phyloP scores from a whole-genome alignment of 176 grass and related monocot species.

The Bonia amplexicaulis region DNA sequence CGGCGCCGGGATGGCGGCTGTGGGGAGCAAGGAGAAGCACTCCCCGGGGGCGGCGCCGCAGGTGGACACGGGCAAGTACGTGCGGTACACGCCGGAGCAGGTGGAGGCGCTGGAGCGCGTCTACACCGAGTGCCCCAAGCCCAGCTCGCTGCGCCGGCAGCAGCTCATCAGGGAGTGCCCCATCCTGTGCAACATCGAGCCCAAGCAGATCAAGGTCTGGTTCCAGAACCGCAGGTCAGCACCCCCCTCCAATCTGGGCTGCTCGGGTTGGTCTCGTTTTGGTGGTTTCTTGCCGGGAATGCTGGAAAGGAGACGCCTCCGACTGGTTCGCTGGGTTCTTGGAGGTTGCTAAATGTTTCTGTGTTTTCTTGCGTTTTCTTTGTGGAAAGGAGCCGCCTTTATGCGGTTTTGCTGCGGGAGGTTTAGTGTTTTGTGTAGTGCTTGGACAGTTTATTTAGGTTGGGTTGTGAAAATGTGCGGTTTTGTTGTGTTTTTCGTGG shows the following conservation, averaged over 20 bases:
- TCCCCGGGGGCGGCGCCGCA: constrained; percentile 40
- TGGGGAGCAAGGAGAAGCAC: constrained; percentile 32
- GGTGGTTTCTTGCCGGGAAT: neutral
- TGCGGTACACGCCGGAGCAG: constrained; percentile 96
- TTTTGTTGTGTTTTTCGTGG: neutral
- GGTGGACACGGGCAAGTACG: constrained; percentile 92
- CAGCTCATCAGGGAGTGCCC: constrained; percentile 91
- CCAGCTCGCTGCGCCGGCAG: constrained; percentile 77
- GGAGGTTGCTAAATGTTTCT: neutral
- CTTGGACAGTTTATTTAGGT: neutral
- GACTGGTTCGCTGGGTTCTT: neutral
- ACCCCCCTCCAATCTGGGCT: neutral
- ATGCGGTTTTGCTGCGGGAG: neutral
- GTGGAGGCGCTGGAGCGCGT: constrained; percentile 97
- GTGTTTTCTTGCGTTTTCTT: neutral
- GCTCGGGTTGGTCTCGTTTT: neutral
- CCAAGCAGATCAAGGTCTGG: constrained; percentile 99
- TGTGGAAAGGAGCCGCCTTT: neutral
- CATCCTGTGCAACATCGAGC: constrained; percentile 92
- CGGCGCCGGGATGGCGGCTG: constrained; percentile 52
- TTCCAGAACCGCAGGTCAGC: constrained; percentile 93
- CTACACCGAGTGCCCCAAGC: constrained; percentile 96
- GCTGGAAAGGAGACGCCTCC: neutral
- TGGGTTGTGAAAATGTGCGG: neutral
- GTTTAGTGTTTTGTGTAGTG: neutral